Percentiles rank a stretch among this genome's conserved stretches.
Evolutionary conservation across 345 rosid genomes (phyloP).

Genomic region (Acer yangbiense): DNA sequence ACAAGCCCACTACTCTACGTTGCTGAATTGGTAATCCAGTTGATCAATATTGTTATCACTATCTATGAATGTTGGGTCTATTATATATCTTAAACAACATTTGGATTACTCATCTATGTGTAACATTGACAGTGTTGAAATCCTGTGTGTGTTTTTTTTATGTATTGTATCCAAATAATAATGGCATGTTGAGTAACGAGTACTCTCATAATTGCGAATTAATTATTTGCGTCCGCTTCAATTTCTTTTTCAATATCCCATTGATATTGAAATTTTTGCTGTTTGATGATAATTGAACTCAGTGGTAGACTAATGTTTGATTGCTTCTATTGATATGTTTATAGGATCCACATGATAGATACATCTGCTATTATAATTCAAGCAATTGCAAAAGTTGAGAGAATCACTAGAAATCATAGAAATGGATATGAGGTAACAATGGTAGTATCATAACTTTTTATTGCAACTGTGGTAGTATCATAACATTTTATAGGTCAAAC

Average conservation of each 20-base stretch:
- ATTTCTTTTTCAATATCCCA: too few relatives aligned
- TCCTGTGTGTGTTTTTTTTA: too few relatives aligned
- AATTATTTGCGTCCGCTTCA: too few relatives aligned
- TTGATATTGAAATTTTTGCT: too few relatives aligned
- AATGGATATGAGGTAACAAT: background rate
- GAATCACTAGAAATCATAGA: background rate
- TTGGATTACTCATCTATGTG: background rate
- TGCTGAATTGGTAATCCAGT: conserved; percentile 23
- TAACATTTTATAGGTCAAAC: too few relatives aligned
- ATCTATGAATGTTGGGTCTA: background rate
- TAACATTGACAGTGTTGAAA: background rate
- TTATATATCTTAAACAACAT: background rate
- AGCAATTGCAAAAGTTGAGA: background rate
- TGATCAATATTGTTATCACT: background rate
- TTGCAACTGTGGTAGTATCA: too few relatives aligned
- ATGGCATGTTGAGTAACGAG: too few relatives aligned
- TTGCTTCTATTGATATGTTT: background rate
- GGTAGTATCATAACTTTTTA: too few relatives aligned
- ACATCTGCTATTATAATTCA: background rate
- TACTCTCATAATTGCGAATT: too few relatives aligned
- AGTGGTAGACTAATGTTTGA: background rate
- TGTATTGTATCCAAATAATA: background rate
- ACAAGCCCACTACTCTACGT: conserved; percentile 60
- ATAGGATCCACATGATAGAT: background rate
- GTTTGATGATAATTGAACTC: background rate